These are phyloP conservation scores for Lentinula aciculospora DNA, from an alignment of 768 basidiomycete species.

Conservation along the genomic window DNA sequence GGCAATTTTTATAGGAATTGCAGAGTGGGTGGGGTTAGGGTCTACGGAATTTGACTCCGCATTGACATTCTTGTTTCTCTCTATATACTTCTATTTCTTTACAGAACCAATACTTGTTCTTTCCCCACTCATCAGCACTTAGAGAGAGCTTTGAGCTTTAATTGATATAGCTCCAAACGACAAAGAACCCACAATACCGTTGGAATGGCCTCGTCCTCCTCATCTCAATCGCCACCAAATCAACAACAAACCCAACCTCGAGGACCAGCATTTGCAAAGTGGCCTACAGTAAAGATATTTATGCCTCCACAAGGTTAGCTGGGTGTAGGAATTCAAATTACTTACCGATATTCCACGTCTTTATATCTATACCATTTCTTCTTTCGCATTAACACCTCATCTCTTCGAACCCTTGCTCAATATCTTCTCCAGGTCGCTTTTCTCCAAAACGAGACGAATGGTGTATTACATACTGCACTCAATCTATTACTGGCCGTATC, in stretches of 20 bases:
- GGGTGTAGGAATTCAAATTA: background rate
- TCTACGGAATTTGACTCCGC: too few relatives aligned
- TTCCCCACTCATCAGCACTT: too few relatives aligned
- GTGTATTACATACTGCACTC: slow-evolving; percentile 58
- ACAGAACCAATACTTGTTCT: too few relatives aligned
- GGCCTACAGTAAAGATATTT: slow-evolving; percentile 51
- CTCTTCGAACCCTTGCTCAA: background rate
- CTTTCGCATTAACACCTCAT: background rate
- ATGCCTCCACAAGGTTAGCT: slow-evolving; percentile 43
- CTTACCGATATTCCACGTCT: background rate
- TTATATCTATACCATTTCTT: background rate
- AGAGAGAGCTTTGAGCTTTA: too few relatives aligned
- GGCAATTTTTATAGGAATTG: slow-evolving; percentile 8
- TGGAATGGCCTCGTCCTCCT: slow-evolving; percentile 1
- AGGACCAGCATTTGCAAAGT: slow-evolving; percentile 36
- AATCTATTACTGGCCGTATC: slow-evolving; percentile 48
- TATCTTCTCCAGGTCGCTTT: slow-evolving; percentile 35
- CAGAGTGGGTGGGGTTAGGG: background rate
- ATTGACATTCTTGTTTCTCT: too few relatives aligned
- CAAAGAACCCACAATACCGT: too few relatives aligned
- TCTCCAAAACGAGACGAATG: slow-evolving; percentile 60
- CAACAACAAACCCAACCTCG: slow-evolving; percentile 26
- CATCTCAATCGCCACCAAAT: slow-evolving; percentile 2
- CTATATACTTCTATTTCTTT: too few relatives aligned
- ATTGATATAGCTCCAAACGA: too few relatives aligned